Percentiles rank a stretch among this genome's conserved stretches.
These are phyloP conservation scores for Linnemannia zychae DNA, from an alignment of 192 early-diverging fungal genomes.

Conservation along the genomic window DNA sequence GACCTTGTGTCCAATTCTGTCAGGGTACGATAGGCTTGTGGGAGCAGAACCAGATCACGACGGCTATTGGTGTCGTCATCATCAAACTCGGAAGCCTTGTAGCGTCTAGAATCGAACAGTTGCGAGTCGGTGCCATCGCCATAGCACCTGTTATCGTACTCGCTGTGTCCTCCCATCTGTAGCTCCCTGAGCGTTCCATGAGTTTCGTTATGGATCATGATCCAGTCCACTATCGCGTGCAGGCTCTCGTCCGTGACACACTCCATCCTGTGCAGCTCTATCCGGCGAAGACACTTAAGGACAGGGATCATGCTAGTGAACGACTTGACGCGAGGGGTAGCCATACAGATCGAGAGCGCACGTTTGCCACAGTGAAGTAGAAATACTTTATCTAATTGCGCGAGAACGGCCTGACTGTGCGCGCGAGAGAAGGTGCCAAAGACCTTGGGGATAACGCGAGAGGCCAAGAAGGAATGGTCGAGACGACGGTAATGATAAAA, in stretches of 20 bases:
- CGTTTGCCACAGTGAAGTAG: constrained; percentile 24
- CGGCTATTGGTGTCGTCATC: constrained; percentile 2
- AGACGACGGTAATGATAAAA: constrained; percentile 43
- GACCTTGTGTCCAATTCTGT: constrained; percentile 31
- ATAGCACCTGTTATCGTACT: constrained; percentile 10
- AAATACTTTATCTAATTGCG: constrained; percentile 29
- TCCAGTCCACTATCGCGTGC: constrained; percentile 32
- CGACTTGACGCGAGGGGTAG: not conserved
- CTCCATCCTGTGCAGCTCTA: constrained; percentile 34
- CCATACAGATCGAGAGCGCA: constrained; percentile 21
- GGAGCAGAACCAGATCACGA: constrained; percentile 21
- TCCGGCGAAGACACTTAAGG: constrained; percentile 21
- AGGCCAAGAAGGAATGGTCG: constrained; percentile 41
- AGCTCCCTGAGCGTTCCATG: constrained; percentile 46
- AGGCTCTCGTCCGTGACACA: constrained; percentile 6
- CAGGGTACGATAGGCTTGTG: constrained; percentile 22
- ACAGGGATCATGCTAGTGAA: constrained; percentile 5
- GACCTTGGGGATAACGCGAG: constrained; percentile 11
- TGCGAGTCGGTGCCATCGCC: not conserved
- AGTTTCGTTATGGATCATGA: constrained; percentile 22
- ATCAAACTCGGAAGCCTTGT: not conserved
- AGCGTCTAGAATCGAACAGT: not conserved
- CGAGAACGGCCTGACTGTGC: constrained; percentile 20
- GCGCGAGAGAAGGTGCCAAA: constrained; percentile 19
- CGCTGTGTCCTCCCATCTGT: constrained; percentile 27